Conservation (phyloP, 23 red algal species). For the Gracilaria domingensis region DNA sequence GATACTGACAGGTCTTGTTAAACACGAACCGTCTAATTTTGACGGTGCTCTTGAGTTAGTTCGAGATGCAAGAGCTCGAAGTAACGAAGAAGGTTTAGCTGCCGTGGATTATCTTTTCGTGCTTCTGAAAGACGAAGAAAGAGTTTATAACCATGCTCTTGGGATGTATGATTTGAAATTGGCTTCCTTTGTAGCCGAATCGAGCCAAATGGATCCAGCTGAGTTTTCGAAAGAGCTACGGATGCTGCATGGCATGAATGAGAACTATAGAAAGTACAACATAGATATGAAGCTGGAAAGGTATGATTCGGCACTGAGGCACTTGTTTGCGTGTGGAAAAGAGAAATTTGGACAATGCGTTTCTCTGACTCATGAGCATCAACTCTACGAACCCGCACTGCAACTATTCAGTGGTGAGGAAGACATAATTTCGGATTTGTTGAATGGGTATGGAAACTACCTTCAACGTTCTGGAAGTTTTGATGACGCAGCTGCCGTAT, state of each 20-base stretch:
- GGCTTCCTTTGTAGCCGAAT: slow-evolving; percentile 59
- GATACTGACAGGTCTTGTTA: slow-evolving; percentile 71
- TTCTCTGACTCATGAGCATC: slow-evolving; percentile 34
- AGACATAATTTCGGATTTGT: slow-evolving; percentile 17
- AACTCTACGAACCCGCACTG: slow-evolving; percentile 57
- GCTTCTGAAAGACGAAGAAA: slow-evolving; percentile 57
- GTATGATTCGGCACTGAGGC: slow-evolving; percentile 52
- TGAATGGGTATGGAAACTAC: slow-evolving; percentile 38
- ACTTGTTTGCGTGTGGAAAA: slow-evolving; percentile 38
- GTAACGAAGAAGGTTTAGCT: slow-evolving; percentile 40
- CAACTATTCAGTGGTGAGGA: slow-evolving; percentile 42
- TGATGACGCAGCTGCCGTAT: slow-evolving; percentile 59
- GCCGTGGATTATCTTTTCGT: slow-evolving; percentile 73
- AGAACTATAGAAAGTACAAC: slow-evolving; percentile 53
- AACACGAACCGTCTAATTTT: slow-evolving; percentile 46
- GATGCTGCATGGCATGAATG: slow-evolving; percentile 43
- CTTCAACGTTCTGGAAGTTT: slow-evolving; percentile 13
- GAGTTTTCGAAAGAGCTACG: slow-evolving; percentile 60
- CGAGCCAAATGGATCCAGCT: slow-evolving; percentile 75
- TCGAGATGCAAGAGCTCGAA: background rate
- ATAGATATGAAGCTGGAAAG: slow-evolving; percentile 76
- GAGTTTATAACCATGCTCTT: slow-evolving; percentile 75
- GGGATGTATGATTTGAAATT: slow-evolving; percentile 79
- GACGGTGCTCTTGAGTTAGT: slow-evolving; percentile 33
- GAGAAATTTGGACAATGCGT: slow-evolving; percentile 19